These are phyloP conservation scores for Backusella morwellensis DNA, from an alignment of 192 early-diverging fungal genomes.

Conservation along the genomic window DNA sequence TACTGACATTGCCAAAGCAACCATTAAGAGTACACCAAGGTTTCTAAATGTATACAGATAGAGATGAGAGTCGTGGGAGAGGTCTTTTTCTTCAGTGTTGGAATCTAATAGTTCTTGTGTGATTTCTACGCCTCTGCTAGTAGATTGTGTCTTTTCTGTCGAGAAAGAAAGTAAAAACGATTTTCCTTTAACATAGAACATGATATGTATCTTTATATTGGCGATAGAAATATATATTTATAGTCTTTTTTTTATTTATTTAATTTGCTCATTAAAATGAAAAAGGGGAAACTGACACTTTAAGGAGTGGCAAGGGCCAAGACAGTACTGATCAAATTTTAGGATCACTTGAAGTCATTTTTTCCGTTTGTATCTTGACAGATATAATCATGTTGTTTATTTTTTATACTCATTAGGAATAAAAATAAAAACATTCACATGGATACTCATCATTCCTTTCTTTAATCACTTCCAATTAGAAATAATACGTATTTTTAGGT, in stretches of 20 bases:
- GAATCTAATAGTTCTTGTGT: neutral
- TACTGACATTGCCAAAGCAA: neutral
- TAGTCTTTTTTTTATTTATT: neutral
- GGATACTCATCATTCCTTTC: neutral
- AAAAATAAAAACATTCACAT: neutral
- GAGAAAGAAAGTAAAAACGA: conserved; percentile 4
- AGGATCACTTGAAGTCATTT: neutral
- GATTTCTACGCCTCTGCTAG: neutral
- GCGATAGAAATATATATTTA: neutral
- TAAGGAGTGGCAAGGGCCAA: neutral
- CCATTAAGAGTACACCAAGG: neutral
- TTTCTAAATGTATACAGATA: neutral
- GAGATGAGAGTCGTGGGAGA: neutral
- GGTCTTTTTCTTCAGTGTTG: neutral
- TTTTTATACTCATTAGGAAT: neutral
- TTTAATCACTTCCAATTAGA: neutral
- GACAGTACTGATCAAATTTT: neutral
- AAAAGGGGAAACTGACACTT: neutral
- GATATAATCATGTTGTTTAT: neutral
- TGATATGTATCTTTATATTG: neutral
- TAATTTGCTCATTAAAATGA: neutral
- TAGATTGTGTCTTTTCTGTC: neutral
- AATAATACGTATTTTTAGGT: neutral
- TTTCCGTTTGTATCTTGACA: neutral
- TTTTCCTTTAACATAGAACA: conserved; percentile 19